Conservation (phyloP, 2,329 filamentous ascomycete species). For the Botrytis fragariae region DNA sequence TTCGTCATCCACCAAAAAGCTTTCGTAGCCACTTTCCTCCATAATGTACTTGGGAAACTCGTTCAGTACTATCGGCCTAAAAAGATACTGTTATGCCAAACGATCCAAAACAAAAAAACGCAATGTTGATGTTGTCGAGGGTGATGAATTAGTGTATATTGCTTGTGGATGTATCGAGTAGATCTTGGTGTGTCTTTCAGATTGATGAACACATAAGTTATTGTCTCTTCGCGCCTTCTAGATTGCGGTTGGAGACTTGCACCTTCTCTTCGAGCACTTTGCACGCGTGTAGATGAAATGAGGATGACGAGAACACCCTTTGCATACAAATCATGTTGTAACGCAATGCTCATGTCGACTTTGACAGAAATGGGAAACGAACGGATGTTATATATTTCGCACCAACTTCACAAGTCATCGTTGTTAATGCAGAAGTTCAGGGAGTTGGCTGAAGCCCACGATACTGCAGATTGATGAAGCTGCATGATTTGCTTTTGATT, state of each 20-base stretch:
- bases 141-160: background rate
- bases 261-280: background rate
- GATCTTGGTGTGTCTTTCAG: too few relatives aligned
- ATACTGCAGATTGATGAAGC: background rate
- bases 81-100: background rate
- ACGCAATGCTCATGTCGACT: background rate
- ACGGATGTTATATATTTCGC: background rate
- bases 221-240: background rate
- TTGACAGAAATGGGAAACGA: background rate
- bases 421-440: background rate
- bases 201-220: background rate
- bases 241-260: background rate
- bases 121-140: background rate
- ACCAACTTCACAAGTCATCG: too few relatives aligned
- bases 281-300: background rate
- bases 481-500: constrained; percentile 4
- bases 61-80: background rate
- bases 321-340: too few relatives aligned
- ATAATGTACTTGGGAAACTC: background rate
- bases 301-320: background rate
- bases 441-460: background rate
- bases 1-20: background rate
- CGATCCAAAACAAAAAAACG: background rate
- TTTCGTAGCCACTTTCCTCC: too few relatives aligned
- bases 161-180: background rate